Conservation (phyloP, 441 rosid species). For the Gossypium davidsonii region DNA sequence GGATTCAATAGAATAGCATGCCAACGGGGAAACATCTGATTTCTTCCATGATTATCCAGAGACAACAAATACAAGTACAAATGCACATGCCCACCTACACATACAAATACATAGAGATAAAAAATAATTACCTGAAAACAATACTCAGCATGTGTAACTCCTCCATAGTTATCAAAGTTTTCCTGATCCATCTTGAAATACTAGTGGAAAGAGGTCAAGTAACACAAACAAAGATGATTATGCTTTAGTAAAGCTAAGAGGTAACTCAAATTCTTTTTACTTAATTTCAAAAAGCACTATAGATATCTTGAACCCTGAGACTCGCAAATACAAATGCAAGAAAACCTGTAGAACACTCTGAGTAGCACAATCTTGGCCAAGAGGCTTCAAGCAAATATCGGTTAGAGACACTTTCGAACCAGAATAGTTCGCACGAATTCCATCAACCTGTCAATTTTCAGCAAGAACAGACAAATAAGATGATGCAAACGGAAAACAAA, state of each 20-base stretch:
- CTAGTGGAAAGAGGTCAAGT: constrained; percentile 24
- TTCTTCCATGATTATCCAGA: neutral
- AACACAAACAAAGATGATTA: constrained; percentile 11
- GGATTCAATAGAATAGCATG: neutral
- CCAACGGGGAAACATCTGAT: neutral
- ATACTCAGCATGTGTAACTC: constrained; percentile 60
- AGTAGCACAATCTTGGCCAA: constrained; percentile 90
- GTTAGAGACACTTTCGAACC: constrained; percentile 52
- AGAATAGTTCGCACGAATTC: constrained; percentile 71
- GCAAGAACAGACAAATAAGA: constrained; percentile 6
- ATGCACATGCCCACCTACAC: neutral
- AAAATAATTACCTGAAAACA: constrained; percentile 54
- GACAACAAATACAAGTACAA: neutral
- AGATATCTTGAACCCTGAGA: constrained; percentile 1
- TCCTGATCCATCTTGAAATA: constrained; percentile 65
- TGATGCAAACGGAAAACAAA: constrained; percentile 13
- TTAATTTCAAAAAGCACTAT: neutral
- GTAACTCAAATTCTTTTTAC: neutral
- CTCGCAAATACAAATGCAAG: neutral
- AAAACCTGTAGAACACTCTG: constrained; percentile 93
- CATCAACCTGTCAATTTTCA: constrained; percentile 62
- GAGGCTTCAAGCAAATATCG: constrained; percentile 93
- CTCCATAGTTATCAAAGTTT: constrained; percentile 55
- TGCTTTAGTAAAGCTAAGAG: neutral
- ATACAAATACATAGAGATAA: neutral